Base-by-base conservation (phyloP, 306 rosid genomes). In the Pueraria montana region DNA sequence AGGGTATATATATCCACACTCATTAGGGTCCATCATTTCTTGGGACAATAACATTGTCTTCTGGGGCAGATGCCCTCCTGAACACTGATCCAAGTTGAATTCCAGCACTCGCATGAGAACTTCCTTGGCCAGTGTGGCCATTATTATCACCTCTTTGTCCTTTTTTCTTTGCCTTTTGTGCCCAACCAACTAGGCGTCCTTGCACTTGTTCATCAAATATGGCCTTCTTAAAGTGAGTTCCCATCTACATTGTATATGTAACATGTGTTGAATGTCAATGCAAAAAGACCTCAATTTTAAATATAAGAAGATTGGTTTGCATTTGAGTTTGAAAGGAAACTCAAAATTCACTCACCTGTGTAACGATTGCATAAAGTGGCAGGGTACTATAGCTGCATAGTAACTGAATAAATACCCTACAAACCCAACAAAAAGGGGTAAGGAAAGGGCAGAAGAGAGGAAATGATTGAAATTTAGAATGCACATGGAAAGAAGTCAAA, bases 311-410 rank as follows among this genome's bases (percentile, higher is more conserved):
- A 16, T 2, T 16, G 45, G 21, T 30, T 21, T 14, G 11, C 8
- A 32, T 45, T 76, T 6, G 16, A 80, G 50, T 52, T 56, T 27
- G 71, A 27, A 24, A 40, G 59, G 20, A 10, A 59, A 76, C 75
- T n/a, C 38, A 8, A 53, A 79, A n/a, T n/a, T n/a, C 1, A 85
- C 83, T 65, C 72, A 94, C 98, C 96, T 94, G 98, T 72, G 97
- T 85, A 77, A 94, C 91, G 24, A 94, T 83, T 81, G 97, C 97
- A 73, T 92, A 94, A 11, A 94, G 89, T 42, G 98, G 98, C 4
- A 94, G 89, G 24, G 97, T 92, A 85, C 98, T 92, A 82, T 92
- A 94, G 75, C 98, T 94, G 34, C 97, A 92, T 64, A 92, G 84
- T 24, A 88, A 81, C 76, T 94, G 98, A 77, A 94, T 84, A 86